Conservation (phyloP, 108 stramenopile genomes). For the Conticribra weissflogii region DNA sequence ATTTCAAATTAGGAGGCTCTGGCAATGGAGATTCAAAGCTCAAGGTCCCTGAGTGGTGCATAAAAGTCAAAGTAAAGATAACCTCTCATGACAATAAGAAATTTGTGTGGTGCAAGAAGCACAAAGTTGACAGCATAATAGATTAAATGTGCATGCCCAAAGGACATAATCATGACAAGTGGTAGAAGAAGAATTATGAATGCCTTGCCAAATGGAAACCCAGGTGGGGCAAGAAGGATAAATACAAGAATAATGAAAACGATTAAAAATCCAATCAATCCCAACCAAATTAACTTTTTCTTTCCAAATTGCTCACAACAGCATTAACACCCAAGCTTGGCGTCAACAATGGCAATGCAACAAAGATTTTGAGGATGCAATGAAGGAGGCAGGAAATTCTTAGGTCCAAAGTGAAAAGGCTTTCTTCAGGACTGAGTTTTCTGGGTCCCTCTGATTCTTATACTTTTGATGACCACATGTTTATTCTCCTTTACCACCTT, state of each 20-base stretch:
- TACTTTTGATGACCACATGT: constrained; percentile 6
- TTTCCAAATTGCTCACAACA: background rate
- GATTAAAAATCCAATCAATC: no score
- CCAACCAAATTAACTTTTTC: background rate
- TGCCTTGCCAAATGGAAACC: background rate
- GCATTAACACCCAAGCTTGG: background rate
- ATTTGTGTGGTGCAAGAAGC: constrained; percentile 6
- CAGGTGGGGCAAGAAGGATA: background rate
- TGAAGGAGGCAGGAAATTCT: background rate
- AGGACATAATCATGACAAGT: constrained; percentile 11
- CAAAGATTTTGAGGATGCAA: background rate
- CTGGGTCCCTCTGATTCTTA: constrained; percentile 5
- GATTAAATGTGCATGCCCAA: constrained; percentile 14
- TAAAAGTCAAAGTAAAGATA: background rate
- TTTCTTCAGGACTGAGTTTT: background rate
- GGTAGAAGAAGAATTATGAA: constrained; percentile 5
- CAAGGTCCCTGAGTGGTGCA: background rate
- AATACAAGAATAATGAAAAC: no score
- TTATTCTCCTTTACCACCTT: no score
- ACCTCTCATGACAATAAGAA: background rate
- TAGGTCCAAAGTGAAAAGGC: constrained; percentile 5
- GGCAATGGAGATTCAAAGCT: background rate
- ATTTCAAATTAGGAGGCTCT: no score
- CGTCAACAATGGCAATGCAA: background rate
- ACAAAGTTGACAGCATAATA: background rate